Evolutionary conservation across 1,284 basidiomycete genomes (phyloP).

Genomic region (Ganoderma resinaceum): DNA sequence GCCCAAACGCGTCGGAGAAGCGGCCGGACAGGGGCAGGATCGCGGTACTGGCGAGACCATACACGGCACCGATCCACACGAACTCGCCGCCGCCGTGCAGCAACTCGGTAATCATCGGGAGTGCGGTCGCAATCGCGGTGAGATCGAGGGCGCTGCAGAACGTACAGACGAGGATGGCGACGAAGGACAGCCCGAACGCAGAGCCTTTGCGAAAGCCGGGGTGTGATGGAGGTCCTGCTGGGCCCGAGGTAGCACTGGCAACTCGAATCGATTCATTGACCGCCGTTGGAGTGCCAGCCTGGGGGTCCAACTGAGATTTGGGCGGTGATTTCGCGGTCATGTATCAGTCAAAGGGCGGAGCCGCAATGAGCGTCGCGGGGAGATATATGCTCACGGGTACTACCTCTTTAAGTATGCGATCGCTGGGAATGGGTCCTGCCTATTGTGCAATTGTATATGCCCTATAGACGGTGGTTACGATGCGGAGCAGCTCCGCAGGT

Average conservation of each 20-base stretch:
- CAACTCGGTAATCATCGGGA: conserved; percentile 20
- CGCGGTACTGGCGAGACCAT: conserved; percentile 37
- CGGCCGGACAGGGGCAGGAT: conserved; percentile 40
- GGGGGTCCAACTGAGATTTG: not conserved
- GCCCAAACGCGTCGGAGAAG: conserved; percentile 43
- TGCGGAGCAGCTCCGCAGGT: not conserved
- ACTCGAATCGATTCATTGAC: not conserved
- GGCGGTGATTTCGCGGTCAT: not conserved
- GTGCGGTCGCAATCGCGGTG: conserved; percentile 19
- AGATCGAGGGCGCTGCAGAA: conserved; percentile 39
- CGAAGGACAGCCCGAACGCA: conserved; percentile 32
- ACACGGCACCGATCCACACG: conserved; percentile 9
- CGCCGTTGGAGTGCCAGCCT: not conserved
- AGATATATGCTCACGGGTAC: not conserved
- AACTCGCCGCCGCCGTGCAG: conserved; percentile 13
- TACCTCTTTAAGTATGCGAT: not conserved
- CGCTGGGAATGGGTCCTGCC: not conserved
- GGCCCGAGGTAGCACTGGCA: not conserved
- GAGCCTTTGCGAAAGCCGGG: conserved; percentile 18
- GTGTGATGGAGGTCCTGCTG: not conserved
- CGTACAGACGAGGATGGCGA: conserved; percentile 30
- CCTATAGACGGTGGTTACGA: not conserved
- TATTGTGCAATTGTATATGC: no score
- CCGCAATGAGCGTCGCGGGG: not conserved
- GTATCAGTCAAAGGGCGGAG: not conserved